phyloP scores from a whole-genome alignment of 345 rosid genomes.

The Acer yangbiense region DNA sequence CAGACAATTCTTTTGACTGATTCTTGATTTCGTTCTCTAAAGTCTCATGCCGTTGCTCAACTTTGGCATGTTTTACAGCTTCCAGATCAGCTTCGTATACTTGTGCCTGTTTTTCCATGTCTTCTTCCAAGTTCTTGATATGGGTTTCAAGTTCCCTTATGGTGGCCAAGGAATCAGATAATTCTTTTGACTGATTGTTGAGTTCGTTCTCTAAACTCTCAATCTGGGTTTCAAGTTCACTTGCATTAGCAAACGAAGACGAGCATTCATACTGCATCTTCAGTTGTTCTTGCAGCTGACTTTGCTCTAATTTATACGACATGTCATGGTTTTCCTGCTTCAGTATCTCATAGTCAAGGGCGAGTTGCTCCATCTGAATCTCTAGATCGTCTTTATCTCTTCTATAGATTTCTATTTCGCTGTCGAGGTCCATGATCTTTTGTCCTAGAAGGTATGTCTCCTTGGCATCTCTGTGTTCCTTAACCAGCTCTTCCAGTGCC shows the following conservation, averaged over 20 bases:
- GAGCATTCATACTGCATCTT: conserved; percentile 75
- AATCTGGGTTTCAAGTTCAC: conserved; percentile 52
- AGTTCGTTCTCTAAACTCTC: conserved; percentile 45
- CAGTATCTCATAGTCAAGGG: conserved; percentile 91
- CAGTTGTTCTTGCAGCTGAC: conserved; percentile 75
- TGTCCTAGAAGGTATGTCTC: conserved; percentile 61
- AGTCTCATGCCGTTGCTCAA: conserved; percentile 61
- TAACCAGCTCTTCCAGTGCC: conserved; percentile 83
- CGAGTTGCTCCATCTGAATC: conserved; percentile 95
- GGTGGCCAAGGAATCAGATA: conserved; percentile 38
- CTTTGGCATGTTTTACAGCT: conserved; percentile 54
- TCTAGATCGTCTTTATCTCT: conserved; percentile 86
- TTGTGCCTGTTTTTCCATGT: conserved; percentile 59
- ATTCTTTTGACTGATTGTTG: conserved; percentile 32
- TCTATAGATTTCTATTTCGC: conserved; percentile 76
- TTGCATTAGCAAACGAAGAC: conserved; percentile 44
- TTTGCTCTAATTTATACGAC: conserved; percentile 80
- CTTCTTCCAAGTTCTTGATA: conserved; percentile 61
- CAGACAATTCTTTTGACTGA: conserved; percentile 37
- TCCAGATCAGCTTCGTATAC: conserved; percentile 67
- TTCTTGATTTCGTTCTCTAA: conserved; percentile 44
- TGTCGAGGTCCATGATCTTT: conserved; percentile 62
- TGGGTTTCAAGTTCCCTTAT: conserved; percentile 37
- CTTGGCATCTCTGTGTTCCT: conserved; percentile 57
- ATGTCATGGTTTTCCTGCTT: conserved; percentile 84